Evolutionary conservation across 441 rosid genomes (phyloP).

Genomic region (Pelargonium exstipulatum): DNA sequence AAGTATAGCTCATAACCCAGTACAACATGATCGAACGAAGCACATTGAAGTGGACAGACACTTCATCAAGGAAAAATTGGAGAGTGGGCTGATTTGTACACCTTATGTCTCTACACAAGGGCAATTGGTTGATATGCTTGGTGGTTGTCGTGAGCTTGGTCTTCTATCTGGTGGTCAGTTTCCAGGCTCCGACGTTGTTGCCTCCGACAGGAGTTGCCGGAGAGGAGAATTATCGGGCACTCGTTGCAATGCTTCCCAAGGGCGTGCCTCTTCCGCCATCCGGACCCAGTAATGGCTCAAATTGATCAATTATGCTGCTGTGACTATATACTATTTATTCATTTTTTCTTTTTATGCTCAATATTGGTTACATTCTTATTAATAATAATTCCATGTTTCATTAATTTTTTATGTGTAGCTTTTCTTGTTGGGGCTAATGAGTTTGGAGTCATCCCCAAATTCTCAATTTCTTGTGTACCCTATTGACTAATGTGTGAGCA

Average conservation of each 20-base stretch:
- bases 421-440: no score
- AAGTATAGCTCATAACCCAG: constrained; percentile 1
- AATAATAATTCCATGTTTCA: no score
- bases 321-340: background rate
- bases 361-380: no score
- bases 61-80: constrained; percentile 15
- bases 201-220: constrained; percentile 14
- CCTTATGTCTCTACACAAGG: background rate
- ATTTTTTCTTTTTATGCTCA: background rate
- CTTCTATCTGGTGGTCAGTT: constrained; percentile 13
- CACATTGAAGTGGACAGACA: constrained; percentile 11
- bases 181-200: constrained; percentile 23
- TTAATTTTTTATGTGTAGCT: no score
- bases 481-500: background rate
- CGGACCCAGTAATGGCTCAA: constrained; percentile 41
- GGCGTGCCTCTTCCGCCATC: constrained; percentile 51
- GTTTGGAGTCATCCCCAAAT: no score
- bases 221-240: constrained; percentile 14
- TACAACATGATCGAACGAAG: constrained; percentile 13
- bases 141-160: constrained; percentile 18
- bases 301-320: constrained; percentile 12
- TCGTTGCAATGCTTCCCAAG: constrained; percentile 38
- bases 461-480: background rate
- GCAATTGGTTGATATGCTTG: constrained; percentile 17
- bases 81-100: background rate